Base-by-base conservation (phyloP, 108 stramenopile genomes). In the Fragilaria crotonensis region DNA sequence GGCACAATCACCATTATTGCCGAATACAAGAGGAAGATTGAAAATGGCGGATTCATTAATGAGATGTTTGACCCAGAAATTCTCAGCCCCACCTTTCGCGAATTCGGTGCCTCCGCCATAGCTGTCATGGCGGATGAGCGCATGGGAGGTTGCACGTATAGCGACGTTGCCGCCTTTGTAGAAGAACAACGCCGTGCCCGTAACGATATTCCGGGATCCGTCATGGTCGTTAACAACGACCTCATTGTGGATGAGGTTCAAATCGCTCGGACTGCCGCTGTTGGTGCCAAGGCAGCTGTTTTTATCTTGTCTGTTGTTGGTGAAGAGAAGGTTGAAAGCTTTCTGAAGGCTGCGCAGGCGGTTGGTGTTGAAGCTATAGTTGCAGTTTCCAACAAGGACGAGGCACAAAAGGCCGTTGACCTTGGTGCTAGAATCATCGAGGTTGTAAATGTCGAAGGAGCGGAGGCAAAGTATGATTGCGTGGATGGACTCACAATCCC, bases 1-100 rank as follows among this genome's bases (percentile, higher is more conserved):
- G 87, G 91, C 21, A 93, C 91, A 56, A 74, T 93, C 63, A 77
- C 88, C 25, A 75, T 93, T 18, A 87, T 93, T 61, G 91, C 88
- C 26, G 91, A 93, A 75, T 93, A 84, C 78, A 89, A 88, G 64
- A 79, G 88, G 49, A 89, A 80, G 31, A 62, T 58, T 30, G 47
- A 63, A 60, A 3, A 64, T 52, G 21, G 58, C 57, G 44, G 57
- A 44, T 64, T 53, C 32, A 57, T 64, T 30, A 31, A 65, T 5
- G 75, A 77, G 11, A 47, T 72, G 4, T 79, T 72, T 33, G 68
- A 68, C 36, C 80, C 84, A 19, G 72, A 73, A 41, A 48, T 83
- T 18, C 32, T 82, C 50, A 62, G 62, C 26, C 69, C 61, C 30
- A 72, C 74, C 1, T 93, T 93, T 79, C 83, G 91, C 17, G 86